A percentile compares a stretch with the other conserved stretches of the same genome.
Evolutionary conservation across 345 rosid genomes (phyloP).

Genomic region (Cardamine chenopodiifolia): DNA sequence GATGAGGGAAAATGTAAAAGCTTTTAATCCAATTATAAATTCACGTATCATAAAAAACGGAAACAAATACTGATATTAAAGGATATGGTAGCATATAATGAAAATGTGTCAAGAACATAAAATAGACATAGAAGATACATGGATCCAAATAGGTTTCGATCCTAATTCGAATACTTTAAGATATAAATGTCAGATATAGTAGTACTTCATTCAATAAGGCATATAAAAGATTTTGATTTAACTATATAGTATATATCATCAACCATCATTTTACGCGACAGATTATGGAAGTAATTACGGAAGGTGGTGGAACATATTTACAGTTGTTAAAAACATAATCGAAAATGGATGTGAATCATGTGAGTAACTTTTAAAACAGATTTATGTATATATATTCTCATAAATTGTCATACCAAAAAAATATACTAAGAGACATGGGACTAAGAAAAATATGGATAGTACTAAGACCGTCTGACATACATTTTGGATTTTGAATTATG

Average conservation of each 20-base stretch:
- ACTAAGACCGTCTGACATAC: not conserved
- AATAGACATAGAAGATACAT: not conserved
- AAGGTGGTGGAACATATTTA: not conserved
- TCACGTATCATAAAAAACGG: not conserved
- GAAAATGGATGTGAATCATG: not conserved
- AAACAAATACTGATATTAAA: not conserved
- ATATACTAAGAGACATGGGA: too few relatives aligned
- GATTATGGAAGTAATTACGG: not conserved
- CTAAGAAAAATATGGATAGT: too few relatives aligned
- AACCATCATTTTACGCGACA: not conserved
- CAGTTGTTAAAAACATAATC: not conserved
- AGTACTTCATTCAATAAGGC: not conserved
- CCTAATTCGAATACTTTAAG: not conserved
- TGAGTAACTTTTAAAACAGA: too few relatives aligned
- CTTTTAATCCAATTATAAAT: not conserved
- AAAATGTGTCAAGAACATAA: not conserved
- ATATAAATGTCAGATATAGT: not conserved
- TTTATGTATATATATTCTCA: too few relatives aligned
- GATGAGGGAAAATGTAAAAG: not conserved
- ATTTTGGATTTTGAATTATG: not conserved
- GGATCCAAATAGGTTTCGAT: not conserved
- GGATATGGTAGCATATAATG: not conserved
- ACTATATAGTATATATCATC: not conserved
- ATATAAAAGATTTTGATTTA: conserved; percentile 7
- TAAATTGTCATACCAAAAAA: too few relatives aligned